phyloP scores from a whole-genome alignment of 1,284 basidiomycete genomes.

The Meira nashicola region DNA sequence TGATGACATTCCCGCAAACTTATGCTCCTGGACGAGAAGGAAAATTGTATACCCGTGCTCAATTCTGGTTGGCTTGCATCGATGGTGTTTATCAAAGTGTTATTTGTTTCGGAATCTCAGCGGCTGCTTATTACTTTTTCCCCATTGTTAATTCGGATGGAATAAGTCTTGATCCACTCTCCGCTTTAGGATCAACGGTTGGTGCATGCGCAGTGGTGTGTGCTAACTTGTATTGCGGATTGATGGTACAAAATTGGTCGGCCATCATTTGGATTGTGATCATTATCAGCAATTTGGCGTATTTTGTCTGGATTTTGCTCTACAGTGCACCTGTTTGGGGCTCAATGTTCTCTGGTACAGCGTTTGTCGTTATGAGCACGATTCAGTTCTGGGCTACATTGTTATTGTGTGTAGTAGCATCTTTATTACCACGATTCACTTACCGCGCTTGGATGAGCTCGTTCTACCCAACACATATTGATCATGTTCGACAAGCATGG shows the following conservation, averaged over 20 bases:
- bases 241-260: constrained; percentile 18
- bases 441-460: constrained; percentile 30
- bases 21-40: constrained; percentile 89
- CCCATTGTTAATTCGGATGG: constrained; percentile 32
- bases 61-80: constrained; percentile 91
- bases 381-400: constrained; percentile 39
- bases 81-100: constrained; percentile 90
- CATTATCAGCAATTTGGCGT: constrained; percentile 37
- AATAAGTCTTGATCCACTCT: constrained; percentile 58
- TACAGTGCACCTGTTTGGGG: constrained; percentile 37
- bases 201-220: constrained; percentile 78
- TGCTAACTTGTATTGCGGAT: constrained; percentile 61
- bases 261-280: constrained; percentile 38
- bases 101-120: constrained; percentile 86
- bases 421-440: constrained; percentile 38
- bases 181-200: constrained; percentile 88
- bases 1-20: constrained; percentile 84
- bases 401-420: constrained; percentile 36
- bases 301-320: constrained; percentile 37
- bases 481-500: constrained; percentile 43
- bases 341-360: constrained; percentile 27
- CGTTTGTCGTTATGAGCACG: constrained; percentile 35
- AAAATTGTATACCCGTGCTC: constrained; percentile 80
- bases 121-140: constrained; percentile 65
- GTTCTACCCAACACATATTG: constrained; percentile 41